Evolutionary conservation across 148 eudicot genomes (phyloP), one percentile per base, ranked within the genome.

Genomic region (Amaranthus palmeri): DNA sequence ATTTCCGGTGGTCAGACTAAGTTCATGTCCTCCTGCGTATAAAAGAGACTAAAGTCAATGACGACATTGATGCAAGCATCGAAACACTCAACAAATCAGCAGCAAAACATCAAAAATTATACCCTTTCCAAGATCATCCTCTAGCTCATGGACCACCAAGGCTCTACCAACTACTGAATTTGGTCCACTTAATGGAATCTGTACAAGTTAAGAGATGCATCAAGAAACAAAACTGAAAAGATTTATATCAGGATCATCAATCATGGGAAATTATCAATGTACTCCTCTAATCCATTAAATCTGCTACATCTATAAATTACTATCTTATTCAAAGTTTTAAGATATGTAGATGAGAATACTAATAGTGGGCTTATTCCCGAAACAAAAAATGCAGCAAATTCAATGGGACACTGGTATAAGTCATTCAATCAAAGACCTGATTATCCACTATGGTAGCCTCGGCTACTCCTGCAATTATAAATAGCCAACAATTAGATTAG

Each of bases 81-180:
- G 43, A 15, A 7, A 42, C 14, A 48, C 13, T 8, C 15, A 65
- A 71, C 46, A 51, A 9, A 58, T 5, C 12, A 3, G 54, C 14
- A 9, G 53, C 3, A 25, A 65, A 14, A 12, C 45, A 54, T 50
- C 8, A 68, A 52, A 54, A 78, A 36, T 3, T 36, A 78, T 84
- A 93, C 98, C 98, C 81, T 93, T 93, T 83, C 97, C 98, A 77
- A 93, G 95, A 62, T 93, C 98, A 82, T 93, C 96, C 76, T 72
- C 95, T 50, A 93, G 98, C 78, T 93, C 98, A 69, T 93, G 98
- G 54, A 93, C 98, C 63, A 93, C 97, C 54, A 93, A 64, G 60
- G 98, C 98, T 84, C 98, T 81, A 72, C 98, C 98, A 66, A 93
- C 82, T 52, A 93, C 98, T 14, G 96, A 82, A 81, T 88, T 87